phyloP scores from a whole-genome alignment of 345 rosid genomes.

The Syzygium aromaticum region DNA sequence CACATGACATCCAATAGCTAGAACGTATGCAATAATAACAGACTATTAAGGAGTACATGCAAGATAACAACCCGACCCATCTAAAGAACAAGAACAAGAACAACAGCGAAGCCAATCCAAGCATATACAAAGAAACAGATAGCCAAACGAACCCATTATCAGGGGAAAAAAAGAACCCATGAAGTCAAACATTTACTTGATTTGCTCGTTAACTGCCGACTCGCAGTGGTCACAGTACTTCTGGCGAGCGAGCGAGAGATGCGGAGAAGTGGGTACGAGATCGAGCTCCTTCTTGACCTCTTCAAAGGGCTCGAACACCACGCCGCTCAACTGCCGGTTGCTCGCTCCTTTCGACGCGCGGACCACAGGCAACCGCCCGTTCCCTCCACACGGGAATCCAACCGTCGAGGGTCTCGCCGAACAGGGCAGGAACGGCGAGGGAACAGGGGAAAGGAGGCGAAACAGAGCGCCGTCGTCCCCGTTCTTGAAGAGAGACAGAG shows the following conservation, averaged over 20 bases:
- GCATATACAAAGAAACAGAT: not conserved
- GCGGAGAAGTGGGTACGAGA: slow-evolving; percentile 41
- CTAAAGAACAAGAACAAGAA: not conserved
- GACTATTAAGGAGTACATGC: not conserved
- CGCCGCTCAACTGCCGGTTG: slow-evolving; percentile 11
- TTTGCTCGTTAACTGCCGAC: slow-evolving; percentile 70
- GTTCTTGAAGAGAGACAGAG: not conserved
- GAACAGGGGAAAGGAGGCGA: not conserved
- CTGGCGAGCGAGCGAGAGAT: slow-evolving; percentile 65
- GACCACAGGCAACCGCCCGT: not conserved
- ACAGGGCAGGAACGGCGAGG: not conserved
- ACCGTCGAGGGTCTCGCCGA: not conserved
- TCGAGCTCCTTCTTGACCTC: slow-evolving; percentile 60
- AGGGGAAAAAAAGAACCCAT: not conserved
- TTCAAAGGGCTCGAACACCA: slow-evolving; percentile 56
- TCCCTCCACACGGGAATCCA: not conserved
- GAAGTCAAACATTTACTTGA: slow-evolving; percentile 40
- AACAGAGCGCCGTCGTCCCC: not conserved
- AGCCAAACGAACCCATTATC: not conserved
- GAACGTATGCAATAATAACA: not conserved
- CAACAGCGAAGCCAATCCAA: not conserved
- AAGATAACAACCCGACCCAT: not conserved
- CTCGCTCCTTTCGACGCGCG: slow-evolving; percentile 1
- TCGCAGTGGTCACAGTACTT: slow-evolving; percentile 40
- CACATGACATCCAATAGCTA: not conserved